Conservation (phyloP, 495 filamentous ascomycete species). For the Tuber umbilicatum region DNA sequence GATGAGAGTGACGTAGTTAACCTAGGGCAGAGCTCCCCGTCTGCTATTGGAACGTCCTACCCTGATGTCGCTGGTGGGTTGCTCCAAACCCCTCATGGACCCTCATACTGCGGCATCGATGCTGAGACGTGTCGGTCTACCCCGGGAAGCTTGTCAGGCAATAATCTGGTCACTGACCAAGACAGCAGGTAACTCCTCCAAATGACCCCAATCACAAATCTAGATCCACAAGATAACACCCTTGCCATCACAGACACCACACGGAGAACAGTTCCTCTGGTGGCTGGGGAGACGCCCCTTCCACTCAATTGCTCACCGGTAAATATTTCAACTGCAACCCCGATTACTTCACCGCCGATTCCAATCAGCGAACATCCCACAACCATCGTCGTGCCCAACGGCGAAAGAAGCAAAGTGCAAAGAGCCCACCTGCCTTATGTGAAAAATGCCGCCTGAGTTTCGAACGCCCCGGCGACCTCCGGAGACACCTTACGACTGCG, state of each 20-base stretch:
- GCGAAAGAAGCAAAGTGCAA: not conserved
- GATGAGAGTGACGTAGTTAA: not conserved
- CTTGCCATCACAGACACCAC: not conserved
- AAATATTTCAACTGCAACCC: not conserved
- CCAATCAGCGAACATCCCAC: not conserved
- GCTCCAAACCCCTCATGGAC: not conserved
- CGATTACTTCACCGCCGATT: not conserved
- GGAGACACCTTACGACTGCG: not conserved
- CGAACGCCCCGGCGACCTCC: not conserved
- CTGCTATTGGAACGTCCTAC: not conserved
- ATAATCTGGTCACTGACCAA: not conserved
- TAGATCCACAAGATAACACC: not conserved
- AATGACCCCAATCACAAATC: not conserved
- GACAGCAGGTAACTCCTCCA: not conserved
- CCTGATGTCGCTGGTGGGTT: no score
- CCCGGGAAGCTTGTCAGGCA: not conserved
- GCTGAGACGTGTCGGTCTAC: not conserved
- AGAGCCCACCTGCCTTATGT: not conserved
- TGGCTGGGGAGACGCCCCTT: not conserved
- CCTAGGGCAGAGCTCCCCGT: not conserved
- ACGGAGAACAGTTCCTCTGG: not conserved
- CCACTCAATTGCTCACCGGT: not conserved
- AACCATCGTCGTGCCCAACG: not conserved
- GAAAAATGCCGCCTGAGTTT: accelerated
- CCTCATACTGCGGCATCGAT: not conserved